Conservation (phyloP, 2,329 filamentous ascomycete species). For the Aphanoascus verrucosus region DNA sequence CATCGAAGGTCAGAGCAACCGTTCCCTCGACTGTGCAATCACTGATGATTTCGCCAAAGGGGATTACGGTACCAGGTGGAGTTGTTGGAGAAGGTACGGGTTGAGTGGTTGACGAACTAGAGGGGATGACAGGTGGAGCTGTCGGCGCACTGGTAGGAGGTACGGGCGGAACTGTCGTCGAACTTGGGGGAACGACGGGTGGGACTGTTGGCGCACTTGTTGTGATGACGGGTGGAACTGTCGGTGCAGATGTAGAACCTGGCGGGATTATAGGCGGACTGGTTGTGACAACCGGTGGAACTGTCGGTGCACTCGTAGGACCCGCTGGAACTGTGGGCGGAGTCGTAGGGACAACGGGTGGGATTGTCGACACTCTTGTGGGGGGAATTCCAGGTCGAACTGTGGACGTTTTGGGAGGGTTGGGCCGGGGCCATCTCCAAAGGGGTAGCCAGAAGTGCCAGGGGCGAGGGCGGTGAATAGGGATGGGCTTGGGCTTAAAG, state of each 20-base stretch:
- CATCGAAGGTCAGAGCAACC: constrained; percentile 79
- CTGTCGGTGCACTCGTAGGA: neutral
- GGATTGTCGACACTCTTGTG: neutral
- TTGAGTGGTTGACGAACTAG: neutral
- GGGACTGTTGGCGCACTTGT: neutral
- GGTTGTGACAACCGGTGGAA: neutral
- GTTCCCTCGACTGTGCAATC: constrained; percentile 39
- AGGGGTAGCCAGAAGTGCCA: neutral
- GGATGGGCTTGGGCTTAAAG: too few relatives aligned
- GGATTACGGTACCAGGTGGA: neutral
- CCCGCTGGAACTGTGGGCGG: neutral
- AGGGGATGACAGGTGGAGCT: neutral
- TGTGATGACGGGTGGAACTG: neutral
- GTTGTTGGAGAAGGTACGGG: too few relatives aligned
- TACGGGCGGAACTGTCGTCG: neutral
- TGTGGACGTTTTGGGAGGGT: neutral
- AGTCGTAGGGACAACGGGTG: neutral
- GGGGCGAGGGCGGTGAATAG: neutral
- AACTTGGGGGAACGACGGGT: neutral
- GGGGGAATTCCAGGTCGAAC: neutral
- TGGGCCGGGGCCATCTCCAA: neutral
- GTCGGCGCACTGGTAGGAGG: neutral
- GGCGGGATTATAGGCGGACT: too few relatives aligned
- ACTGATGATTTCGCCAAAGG: constrained; percentile 15
- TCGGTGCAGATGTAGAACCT: too few relatives aligned